A percentile compares a stretch with the other conserved stretches of the same genome.
phyloP scores from a whole-genome alignment of 2,329 filamentous ascomycete genomes.

The Ophiostoma novo-ulmi region DNA sequence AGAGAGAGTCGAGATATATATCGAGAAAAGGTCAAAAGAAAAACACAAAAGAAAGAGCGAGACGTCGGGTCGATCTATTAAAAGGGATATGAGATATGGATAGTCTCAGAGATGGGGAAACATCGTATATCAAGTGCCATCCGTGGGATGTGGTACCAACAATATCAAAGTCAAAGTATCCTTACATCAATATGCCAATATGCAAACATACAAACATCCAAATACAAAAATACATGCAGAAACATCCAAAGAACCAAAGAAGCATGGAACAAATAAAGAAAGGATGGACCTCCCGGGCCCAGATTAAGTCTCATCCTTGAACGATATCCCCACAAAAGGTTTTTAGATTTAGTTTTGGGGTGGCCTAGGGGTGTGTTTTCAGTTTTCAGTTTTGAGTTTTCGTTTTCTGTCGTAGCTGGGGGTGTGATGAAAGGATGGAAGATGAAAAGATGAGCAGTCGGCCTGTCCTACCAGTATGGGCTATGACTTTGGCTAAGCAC shows the following conservation, averaged over 20 bases:
- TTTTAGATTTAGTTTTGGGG: background rate
- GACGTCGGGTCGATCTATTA: slow-evolving; percentile 10
- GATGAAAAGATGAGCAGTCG: slow-evolving; percentile 7
- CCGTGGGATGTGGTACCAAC: background rate
- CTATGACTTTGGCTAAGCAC: background rate
- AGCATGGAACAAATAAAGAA: slow-evolving; percentile 14
- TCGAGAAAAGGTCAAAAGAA: background rate
- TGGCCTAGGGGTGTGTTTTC: slow-evolving; percentile 4
- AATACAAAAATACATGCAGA: background rate
- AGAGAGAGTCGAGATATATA: background rate
- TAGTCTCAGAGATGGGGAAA: slow-evolving; percentile 8
- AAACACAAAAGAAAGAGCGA: slow-evolving; percentile 8
- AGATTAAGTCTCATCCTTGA: slow-evolving; percentile 15
- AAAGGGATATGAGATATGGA: slow-evolving; percentile 10
- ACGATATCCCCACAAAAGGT: slow-evolving; percentile 9
- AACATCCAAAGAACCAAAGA: background rate
- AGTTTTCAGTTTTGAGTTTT: background rate
- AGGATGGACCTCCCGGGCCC: slow-evolving; percentile 17
- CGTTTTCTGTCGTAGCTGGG: background rate
- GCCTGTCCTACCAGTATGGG: background rate
- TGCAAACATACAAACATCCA: no score
- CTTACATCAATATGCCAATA: no score
- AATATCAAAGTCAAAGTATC: background rate
- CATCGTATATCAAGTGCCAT: slow-evolving; percentile 12
- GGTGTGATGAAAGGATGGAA: background rate